Conservation (phyloP, 2,329 filamentous ascomycete genomes). For the Botrytis fragariae region DNA sequence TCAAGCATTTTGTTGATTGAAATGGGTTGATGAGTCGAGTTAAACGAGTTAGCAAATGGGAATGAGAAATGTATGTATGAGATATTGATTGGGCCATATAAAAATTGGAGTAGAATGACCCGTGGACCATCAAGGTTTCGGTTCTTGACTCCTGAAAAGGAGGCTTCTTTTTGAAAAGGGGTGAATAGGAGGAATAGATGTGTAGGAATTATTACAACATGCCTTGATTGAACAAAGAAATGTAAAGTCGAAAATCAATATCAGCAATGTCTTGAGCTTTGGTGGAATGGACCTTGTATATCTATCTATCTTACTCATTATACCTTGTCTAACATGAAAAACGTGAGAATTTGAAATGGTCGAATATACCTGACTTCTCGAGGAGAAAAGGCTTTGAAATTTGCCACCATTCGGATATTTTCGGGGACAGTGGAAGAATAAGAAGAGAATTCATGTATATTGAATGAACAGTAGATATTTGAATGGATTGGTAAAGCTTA, state of each 20-base stretch:
- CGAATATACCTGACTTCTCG: neutral
- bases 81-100: neutral
- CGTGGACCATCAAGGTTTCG: neutral
- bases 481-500: no score
- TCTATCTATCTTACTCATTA: neutral
- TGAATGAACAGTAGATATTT: neutral
- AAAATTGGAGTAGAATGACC: neutral
- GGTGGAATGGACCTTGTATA: neutral
- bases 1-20: conserved; percentile 66
- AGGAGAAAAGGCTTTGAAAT: neutral
- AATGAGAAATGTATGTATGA: neutral
- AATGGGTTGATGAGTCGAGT: neutral
- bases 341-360: neutral
- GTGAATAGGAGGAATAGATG: neutral
- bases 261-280: neutral
- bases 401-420: conserved; percentile 8
- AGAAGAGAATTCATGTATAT: neutral
- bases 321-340: neutral
- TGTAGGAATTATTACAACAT: neutral
- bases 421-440: neutral
- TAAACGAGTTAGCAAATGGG: neutral
- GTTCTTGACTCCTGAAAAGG: neutral
- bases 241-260: neutral
- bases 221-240: neutral
- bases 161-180: neutral